Evolutionary conservation across 495 filamentous ascomycete genomes (phyloP).

Genomic region (Lophiostoma macrostomum): DNA sequence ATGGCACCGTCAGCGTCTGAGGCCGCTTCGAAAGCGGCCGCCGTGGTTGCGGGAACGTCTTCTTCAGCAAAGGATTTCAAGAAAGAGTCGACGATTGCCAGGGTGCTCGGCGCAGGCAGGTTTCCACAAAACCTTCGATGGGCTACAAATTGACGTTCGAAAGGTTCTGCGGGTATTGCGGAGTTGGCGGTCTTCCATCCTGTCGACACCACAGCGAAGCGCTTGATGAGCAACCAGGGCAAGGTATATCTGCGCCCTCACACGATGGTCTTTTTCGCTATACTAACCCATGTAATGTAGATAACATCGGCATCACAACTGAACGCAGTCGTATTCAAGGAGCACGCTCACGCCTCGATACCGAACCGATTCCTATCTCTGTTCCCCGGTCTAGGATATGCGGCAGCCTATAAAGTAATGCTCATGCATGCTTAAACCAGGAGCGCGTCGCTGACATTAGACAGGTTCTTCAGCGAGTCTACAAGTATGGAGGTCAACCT

Average conservation of each 20-base stretch:
- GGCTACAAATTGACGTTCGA: conserved; percentile 11
- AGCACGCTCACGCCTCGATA: conserved; percentile 68
- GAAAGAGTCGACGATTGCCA: conserved; percentile 84
- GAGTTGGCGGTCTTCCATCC: conserved; percentile 82
- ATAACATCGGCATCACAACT: conserved; percentile 60
- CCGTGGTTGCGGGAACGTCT: conserved; percentile 17
- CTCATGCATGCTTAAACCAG: not conserved
- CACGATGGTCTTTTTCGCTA: no score
- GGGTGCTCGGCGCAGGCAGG: conserved; percentile 88
- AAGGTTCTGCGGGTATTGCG: conserved; percentile 91
- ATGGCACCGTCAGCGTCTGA: conserved; percentile 31
- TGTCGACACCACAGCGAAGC: conserved; percentile 96
- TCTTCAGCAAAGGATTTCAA: conserved; percentile 60
- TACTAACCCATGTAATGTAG: no score
- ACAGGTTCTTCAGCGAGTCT: conserved; percentile 86
- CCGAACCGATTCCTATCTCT: conserved; percentile 86
- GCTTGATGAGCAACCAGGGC: conserved; percentile 96
- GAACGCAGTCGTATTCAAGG: conserved; percentile 91
- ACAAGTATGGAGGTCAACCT: conserved; percentile 98
- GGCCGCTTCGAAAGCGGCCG: conserved; percentile 26
- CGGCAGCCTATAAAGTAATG: conserved; percentile 90
- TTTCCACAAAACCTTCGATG: not conserved
- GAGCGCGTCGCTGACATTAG: not conserved
- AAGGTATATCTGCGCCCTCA: conserved; percentile 50
- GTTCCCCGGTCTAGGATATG: conserved; percentile 95